Evolutionary conservation across 2,329 filamentous ascomycete species (phyloP).

Genomic region (Diaporthe vaccinii): DNA sequence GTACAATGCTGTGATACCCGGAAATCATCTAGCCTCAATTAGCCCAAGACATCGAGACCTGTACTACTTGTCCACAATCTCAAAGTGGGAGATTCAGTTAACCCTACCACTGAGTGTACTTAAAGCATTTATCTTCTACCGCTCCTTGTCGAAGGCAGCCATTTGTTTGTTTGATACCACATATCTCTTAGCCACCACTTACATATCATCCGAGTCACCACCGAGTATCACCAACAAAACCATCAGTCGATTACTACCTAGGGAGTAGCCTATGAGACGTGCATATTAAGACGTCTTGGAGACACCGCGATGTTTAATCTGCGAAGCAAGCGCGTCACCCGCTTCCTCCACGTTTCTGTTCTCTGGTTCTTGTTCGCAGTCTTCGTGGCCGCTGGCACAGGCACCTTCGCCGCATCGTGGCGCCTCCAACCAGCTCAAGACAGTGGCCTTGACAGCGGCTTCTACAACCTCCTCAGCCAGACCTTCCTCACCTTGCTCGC

Average conservation of each 20-base stretch:
- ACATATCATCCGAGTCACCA: too few relatives aligned
- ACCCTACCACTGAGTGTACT: not conserved
- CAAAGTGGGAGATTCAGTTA: not conserved
- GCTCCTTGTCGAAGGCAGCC: not conserved
- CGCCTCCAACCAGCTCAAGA: accelerated
- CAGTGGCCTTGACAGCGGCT: not conserved
- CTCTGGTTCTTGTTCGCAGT: constrained; percentile 2
- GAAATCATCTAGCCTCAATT: not conserved
- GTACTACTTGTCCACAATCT: not conserved
- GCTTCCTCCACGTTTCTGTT: constrained; percentile 5
- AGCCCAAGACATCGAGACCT: not conserved
- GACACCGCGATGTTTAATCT: not conserved
- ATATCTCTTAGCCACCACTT: too few relatives aligned
- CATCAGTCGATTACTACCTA: not conserved
- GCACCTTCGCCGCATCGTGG: constrained; percentile 8
- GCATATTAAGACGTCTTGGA: not conserved
- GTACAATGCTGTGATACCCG: not conserved
- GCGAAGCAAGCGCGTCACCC: not conserved
- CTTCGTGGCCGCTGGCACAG: constrained; percentile 6
- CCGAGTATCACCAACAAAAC: not conserved
- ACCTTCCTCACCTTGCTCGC: not conserved
- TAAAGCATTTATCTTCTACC: too few relatives aligned
- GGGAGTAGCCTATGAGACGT: accelerated
- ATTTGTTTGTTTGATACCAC: not conserved
- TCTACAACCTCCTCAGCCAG: constrained; percentile 20